phyloP scores from a whole-genome alignment of 2,329 filamentous ascomycete genomes.

The Metarhizium brunneum region DNA sequence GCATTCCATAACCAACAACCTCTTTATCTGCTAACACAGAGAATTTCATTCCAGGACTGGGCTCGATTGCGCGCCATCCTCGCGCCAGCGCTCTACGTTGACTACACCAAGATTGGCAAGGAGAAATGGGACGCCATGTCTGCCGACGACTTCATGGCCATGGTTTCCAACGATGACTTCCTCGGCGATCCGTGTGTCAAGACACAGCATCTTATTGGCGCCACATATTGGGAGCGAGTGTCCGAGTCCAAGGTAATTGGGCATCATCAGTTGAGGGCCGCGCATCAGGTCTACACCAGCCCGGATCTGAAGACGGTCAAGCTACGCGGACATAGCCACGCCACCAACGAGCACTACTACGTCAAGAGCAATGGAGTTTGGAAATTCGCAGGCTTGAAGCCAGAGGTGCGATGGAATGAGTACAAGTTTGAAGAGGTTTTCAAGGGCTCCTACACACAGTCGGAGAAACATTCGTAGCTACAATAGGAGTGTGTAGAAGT shows the following conservation, averaged over 20 bases:
- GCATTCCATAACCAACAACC: neutral
- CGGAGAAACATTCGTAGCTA: neutral
- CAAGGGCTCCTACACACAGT: neutral
- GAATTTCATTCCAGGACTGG: constrained; percentile 31
- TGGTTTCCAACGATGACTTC: constrained; percentile 41
- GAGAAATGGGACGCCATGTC: constrained; percentile 44
- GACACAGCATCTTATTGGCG: constrained; percentile 49
- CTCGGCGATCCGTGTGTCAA: constrained; percentile 44
- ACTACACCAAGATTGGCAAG: constrained; percentile 35
- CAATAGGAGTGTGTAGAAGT: neutral
- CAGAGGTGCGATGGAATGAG: constrained; percentile 45
- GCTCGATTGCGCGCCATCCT: constrained; percentile 44
- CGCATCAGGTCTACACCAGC: constrained; percentile 46
- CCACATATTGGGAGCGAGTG: constrained; percentile 37
- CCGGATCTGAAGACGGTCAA: constrained; percentile 37
- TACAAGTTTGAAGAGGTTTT: constrained; percentile 38
- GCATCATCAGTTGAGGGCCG: constrained; percentile 48
- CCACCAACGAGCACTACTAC: constrained; percentile 38
- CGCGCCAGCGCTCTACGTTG: constrained; percentile 31
- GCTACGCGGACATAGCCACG: constrained; percentile 46
- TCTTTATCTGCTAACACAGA: neutral
- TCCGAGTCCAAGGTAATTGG: constrained; percentile 32
- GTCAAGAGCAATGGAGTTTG: constrained; percentile 47
- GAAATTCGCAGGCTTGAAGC: constrained; percentile 47
- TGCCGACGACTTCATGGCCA: constrained; percentile 40